phyloP scores from a whole-genome alignment of 208 protist species.

The Trypanosoma congolense region DNA sequence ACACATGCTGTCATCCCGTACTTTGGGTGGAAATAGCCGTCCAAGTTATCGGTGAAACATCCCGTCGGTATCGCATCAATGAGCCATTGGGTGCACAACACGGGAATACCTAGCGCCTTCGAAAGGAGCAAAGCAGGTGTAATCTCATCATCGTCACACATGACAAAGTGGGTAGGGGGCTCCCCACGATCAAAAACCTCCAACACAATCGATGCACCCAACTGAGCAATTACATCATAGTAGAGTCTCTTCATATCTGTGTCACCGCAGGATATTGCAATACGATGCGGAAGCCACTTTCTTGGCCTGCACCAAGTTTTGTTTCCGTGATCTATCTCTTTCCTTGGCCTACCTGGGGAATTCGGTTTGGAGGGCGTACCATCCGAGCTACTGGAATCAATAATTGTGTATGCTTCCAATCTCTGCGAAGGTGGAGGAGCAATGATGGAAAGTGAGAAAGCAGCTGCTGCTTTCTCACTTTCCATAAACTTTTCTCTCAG shows the following conservation, averaged over 20 bases:
- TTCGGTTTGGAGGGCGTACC: no score
- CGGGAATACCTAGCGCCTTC: constrained; percentile 52
- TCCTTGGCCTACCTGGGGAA: no score
- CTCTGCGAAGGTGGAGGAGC: no score
- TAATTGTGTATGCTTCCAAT: no score
- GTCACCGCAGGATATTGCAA: constrained; percentile 19
- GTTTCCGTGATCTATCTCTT: no score
- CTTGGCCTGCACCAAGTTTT: not conserved
- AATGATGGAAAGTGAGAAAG: no score
- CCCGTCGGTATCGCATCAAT: constrained; percentile 55
- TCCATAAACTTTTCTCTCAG: no score
- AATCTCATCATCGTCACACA: constrained; percentile 22
- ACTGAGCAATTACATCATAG: constrained; percentile 54
- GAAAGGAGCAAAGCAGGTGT: constrained; percentile 44
- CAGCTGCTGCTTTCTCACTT: no score
- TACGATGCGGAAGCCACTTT: constrained; percentile 10
- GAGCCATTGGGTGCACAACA: constrained; percentile 67
- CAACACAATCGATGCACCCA: constrained; percentile 31
- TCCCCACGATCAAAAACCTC: constrained; percentile 19
- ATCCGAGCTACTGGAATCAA: no score
- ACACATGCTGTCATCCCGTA: constrained; percentile 7
- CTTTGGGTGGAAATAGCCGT: constrained; percentile 11
- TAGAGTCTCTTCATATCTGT: constrained; percentile 19
- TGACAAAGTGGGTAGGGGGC: constrained; percentile 27
- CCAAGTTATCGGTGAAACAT: constrained; percentile 36